phyloP scores from a whole-genome alignment of 805 yeast genomes.

The Nakazawaea peltata region DNA sequence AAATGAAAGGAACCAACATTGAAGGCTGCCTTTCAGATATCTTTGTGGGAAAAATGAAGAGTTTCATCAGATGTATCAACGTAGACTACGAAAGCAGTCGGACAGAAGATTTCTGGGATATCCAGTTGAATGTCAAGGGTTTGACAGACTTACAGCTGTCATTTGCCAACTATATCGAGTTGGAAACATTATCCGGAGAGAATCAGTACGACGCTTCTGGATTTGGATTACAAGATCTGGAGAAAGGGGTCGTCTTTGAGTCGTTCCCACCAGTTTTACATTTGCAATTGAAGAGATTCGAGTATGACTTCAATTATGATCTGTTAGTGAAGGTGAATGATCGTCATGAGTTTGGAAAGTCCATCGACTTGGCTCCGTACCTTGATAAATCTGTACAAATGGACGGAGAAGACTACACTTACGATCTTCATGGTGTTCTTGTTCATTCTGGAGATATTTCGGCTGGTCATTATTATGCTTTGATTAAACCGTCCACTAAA shows the following conservation, averaged over 20 bases:
- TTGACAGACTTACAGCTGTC: conserved; percentile 65
- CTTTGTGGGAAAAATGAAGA: conserved; percentile 96
- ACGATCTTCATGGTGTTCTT: conserved; percentile 84
- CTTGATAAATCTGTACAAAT: conserved; percentile 49
- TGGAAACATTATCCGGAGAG: conserved; percentile 87
- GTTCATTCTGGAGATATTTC: conserved; percentile 96
- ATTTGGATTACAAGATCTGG: conserved; percentile 89
- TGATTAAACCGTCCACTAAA: conserved; percentile 70
- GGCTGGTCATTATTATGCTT: conserved; percentile 93
- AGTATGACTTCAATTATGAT: conserved; percentile 86
- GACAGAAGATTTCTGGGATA: conserved; percentile 96
- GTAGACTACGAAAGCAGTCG: conserved; percentile 91
- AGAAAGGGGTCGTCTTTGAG: conserved; percentile 90
- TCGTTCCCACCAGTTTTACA: conserved; percentile 90
- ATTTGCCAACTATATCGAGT: conserved; percentile 79
- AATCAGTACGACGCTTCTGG: conserved; percentile 92
- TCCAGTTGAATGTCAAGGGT: conserved; percentile 88
- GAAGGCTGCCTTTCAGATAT: conserved; percentile 69
- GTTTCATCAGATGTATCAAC: conserved; percentile 84
- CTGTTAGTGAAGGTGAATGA: conserved; percentile 88
- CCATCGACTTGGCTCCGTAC: conserved; percentile 73
- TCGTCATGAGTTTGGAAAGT: conserved; percentile 79
- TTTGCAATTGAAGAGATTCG: conserved; percentile 88
- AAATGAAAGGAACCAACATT: conserved; percentile 83
- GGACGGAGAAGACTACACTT: conserved; percentile 57